phyloP scores from a whole-genome alignment of 2,329 filamentous ascomycete species.

The Teratosphaeria destructans region DNA sequence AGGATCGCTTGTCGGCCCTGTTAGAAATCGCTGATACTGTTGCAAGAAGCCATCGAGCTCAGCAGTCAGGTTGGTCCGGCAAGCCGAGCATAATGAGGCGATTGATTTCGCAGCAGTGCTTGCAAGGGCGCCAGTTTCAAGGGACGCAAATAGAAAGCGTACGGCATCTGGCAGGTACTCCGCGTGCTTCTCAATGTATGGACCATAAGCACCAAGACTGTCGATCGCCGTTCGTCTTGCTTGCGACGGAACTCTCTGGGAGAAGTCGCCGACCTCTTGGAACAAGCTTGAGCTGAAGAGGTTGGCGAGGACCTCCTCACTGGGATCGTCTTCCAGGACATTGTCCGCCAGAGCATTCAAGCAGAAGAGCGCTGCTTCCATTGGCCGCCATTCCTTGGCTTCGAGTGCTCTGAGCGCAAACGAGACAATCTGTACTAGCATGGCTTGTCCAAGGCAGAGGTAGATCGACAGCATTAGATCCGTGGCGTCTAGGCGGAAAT shows the following conservation, averaged over 20 bases:
- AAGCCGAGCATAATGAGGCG: conserved; percentile 62
- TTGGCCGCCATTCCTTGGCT: conserved; percentile 35
- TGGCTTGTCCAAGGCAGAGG: conserved; percentile 37
- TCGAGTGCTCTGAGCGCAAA: conserved; percentile 33
- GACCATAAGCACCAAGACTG: conserved; percentile 61
- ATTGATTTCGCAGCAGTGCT: conserved; percentile 67
- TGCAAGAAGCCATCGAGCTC: conserved; percentile 60
- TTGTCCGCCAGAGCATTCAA: conserved; percentile 59
- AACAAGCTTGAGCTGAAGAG: conserved; percentile 55
- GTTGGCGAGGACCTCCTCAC: conserved; percentile 48
- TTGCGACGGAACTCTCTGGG: conserved; percentile 46
- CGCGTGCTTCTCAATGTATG: conserved; percentile 64
- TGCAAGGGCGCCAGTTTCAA: conserved; percentile 49
- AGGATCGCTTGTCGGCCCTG: conserved; percentile 51
- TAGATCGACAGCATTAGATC: conserved; percentile 68
- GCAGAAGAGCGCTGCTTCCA: conserved; percentile 48
- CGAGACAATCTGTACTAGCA: conserved; percentile 39
- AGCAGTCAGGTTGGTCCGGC: conserved; percentile 55
- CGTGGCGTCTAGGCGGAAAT: conserved; percentile 65
- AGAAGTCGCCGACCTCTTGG: conserved; percentile 38
- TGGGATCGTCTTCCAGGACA: conserved; percentile 45
- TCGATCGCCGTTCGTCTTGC: conserved; percentile 59
- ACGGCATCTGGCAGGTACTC: conserved; percentile 59
- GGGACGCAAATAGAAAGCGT: conserved; percentile 61
- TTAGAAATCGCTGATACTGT: conserved; percentile 59